These are phyloP conservation scores for Thymus quinquecostatus DNA, from an alignment of 257 asterid species.

Conservation along the genomic window DNA sequence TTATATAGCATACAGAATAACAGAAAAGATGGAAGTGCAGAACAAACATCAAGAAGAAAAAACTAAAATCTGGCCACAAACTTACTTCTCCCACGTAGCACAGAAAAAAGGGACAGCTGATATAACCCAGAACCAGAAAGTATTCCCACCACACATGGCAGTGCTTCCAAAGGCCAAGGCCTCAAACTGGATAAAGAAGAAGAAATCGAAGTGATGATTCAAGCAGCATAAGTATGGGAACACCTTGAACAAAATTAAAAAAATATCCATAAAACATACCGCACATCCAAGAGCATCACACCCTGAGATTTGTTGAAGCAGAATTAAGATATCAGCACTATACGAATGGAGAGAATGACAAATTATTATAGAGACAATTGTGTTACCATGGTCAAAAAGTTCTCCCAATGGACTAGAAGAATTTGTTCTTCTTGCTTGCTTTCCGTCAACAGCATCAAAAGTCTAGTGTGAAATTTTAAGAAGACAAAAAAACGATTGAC, in stretches of 20 bases:
- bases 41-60: background rate
- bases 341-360: slow-evolving; percentile 16
- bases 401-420: slow-evolving; percentile 98
- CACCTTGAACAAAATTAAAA: slow-evolving; percentile 29
- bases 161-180: slow-evolving; percentile 97
- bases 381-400: slow-evolving; percentile 95
- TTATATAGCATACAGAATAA: slow-evolving; percentile 15
- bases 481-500: slow-evolving; percentile 22
- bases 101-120: slow-evolving; percentile 89
- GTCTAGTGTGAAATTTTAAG: slow-evolving; percentile 52
- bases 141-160: slow-evolving; percentile 83
- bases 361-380: slow-evolving; percentile 20
- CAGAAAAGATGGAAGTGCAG: background rate
- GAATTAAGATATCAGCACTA: slow-evolving; percentile 36
- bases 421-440: slow-evolving; percentile 99
- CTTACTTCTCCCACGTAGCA: slow-evolving; percentile 98
- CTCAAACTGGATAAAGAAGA: slow-evolving; percentile 62
- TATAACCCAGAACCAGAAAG: slow-evolving; percentile 98
- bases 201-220: slow-evolving; percentile 21
- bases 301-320: slow-evolving; percentile 55
- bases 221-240: slow-evolving; percentile 24
- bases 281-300: slow-evolving; percentile 99
- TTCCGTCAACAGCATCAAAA: slow-evolving; percentile 99
- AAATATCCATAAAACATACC: slow-evolving; percentile 55
- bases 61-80: slow-evolving; percentile 10